Evolutionary conservation across 1,284 basidiomycete species (phyloP).

Genomic region (Tilletia setariae): DNA sequence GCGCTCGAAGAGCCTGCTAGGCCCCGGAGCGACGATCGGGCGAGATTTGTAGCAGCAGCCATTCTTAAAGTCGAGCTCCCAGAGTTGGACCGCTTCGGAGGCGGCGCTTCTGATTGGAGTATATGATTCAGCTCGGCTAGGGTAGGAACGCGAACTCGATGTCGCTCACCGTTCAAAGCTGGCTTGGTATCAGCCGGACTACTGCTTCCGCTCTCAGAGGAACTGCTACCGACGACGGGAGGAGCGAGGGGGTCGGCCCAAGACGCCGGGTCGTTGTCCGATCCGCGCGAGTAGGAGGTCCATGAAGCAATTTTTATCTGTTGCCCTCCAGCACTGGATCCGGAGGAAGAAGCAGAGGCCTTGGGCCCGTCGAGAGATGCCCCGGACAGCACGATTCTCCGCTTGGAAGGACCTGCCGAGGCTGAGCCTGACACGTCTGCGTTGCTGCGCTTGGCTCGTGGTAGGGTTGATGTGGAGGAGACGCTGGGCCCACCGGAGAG

Average conservation of each 20-base stretch:
- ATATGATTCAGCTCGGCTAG: background rate
- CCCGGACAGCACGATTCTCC: too few relatives aligned
- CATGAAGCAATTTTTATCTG: constrained; percentile 9
- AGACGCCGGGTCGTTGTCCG: background rate
- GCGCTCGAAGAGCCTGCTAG: background rate
- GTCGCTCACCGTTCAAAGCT: background rate
- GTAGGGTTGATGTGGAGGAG: too few relatives aligned
- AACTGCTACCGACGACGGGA: background rate
- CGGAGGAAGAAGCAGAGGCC: too few relatives aligned
- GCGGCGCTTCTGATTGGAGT: background rate
- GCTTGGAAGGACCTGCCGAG: background rate
- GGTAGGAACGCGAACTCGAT: background rate
- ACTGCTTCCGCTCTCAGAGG: background rate
- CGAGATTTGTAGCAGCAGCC: background rate
- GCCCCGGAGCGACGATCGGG: background rate
- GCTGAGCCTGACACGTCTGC: background rate
- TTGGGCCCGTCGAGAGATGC: too few relatives aligned
- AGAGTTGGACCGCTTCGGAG: background rate
- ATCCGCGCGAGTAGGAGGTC: background rate
- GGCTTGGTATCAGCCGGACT: background rate
- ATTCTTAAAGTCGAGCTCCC: background rate
- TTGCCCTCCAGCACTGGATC: background rate
- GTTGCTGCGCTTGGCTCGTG: background rate
- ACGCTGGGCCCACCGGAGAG: too few relatives aligned
- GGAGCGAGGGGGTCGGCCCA: background rate